Percentiles rank a stretch among this genome's conserved stretches.
phyloP scores from a whole-genome alignment of 495 filamentous ascomycete species.

The Penicillium bialowiezense region DNA sequence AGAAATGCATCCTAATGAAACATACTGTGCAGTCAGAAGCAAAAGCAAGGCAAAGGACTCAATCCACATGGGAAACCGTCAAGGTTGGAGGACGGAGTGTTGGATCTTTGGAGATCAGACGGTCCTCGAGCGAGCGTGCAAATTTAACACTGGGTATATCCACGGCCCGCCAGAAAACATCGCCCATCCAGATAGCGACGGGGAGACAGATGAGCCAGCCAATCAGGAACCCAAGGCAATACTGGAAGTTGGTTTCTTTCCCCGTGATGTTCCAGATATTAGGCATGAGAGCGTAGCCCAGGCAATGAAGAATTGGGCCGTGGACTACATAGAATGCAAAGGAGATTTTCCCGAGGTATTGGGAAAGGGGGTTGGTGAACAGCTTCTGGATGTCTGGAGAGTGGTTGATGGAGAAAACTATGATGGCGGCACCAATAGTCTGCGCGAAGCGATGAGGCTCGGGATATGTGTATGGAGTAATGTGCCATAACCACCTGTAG shows the following conservation, averaged over 20 bases:
- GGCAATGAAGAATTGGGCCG: slow-evolving; percentile 52
- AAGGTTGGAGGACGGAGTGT: slow-evolving; percentile 2
- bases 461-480: slow-evolving; percentile 41
- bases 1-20: no score
- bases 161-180: slow-evolving; percentile 57
- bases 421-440: slow-evolving; percentile 52
- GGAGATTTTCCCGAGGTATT: slow-evolving; percentile 62
- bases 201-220: slow-evolving; percentile 49
- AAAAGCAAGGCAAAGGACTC: neutral
- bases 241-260: slow-evolving; percentile 49
- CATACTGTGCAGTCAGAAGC: neutral
- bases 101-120: slow-evolving; percentile 25
- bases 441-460: slow-evolving; percentile 46
- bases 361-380: slow-evolving; percentile 54
- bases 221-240: slow-evolving; percentile 49
- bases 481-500: slow-evolving; percentile 40
- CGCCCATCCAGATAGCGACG: slow-evolving; percentile 54
- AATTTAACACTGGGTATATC: slow-evolving; percentile 58
- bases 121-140: slow-evolving; percentile 51
- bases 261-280: slow-evolving; percentile 55
- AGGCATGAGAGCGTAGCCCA: slow-evolving; percentile 48
- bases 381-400: slow-evolving; percentile 49
- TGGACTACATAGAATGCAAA: slow-evolving; percentile 66
- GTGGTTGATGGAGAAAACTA: slow-evolving; percentile 55
- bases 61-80: slow-evolving; percentile 9